Evolutionary conservation across 208 protist species (phyloP), one percentile per base, ranked within the genome.

Genomic region (Crithidia expoeki): DNA sequence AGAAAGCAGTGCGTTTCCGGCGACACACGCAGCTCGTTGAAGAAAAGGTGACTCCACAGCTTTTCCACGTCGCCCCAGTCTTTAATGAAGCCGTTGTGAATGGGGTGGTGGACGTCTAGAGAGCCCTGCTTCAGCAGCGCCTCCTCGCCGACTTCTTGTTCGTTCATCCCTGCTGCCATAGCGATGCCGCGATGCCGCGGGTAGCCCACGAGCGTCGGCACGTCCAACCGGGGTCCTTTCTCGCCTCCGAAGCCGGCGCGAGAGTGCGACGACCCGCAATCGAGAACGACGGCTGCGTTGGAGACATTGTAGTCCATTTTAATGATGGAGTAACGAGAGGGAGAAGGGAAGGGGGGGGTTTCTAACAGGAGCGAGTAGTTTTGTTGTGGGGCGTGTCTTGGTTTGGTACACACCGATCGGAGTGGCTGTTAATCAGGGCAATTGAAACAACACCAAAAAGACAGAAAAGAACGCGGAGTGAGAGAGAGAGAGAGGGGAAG

Each of bases 41-140:
- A 98, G 69, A 98, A 91, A 28, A 96, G 78, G 69, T 97, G 86
- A 32, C 85, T 86, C 94, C 95, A 98, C 46, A 97, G 72, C 77
- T 92, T 88, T 63, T 97, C 92, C 84, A 97, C 96, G 36, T 97
- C 88, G 21, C 92, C 90, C 94, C 96, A 98, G 69, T 94, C 90
- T 55, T 78, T 57, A 16, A 98, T 87, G 25, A 89, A 60, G 50
- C 95, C 90, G 46, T 94, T 74, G 28, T 87, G 59, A 25, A 98
- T 90, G 7, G 94, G 90, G 33, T 72, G 79, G 51, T 67, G 69
- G 25, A 90, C 79, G 19, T 79, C 83, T 1, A 98, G 80, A 70
- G 91, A 89, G 36, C 94, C 94, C 19, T 92, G 90, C 71, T 93
- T 92, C 30, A 83, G 88, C 21, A 95, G 63, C 17, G 90, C 90